These are phyloP conservation scores for Blastomyces emzantsi DNA, from an alignment of 2,329 filamentous ascomycete genomes.

Conservation along the genomic window DNA sequence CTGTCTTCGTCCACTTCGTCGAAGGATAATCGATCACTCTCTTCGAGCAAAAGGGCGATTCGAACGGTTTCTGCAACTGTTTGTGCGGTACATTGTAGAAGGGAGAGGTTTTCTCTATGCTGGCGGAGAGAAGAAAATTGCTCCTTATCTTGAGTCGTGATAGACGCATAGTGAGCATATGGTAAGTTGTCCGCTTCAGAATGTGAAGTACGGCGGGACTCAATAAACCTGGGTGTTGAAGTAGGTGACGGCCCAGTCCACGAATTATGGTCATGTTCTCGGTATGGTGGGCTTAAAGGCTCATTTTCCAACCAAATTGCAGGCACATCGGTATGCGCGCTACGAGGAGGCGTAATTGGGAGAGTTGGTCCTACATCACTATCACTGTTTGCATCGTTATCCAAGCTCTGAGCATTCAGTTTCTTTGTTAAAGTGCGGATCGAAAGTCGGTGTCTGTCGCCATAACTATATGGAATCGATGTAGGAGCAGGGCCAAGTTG, in stretches of 20 bases:
- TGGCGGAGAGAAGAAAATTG: conserved; percentile 22
- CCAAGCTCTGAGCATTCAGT: conserved; percentile 33
- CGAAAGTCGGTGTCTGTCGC: conserved; percentile 30
- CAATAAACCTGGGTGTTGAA: conserved; percentile 9
- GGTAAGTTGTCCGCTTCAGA: neutral
- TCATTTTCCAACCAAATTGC: conserved; percentile 11
- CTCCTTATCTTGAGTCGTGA: conserved; percentile 16
- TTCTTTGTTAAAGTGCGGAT: conserved; percentile 34
- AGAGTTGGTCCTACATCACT: conserved; percentile 17
- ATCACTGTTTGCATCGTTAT: conserved; percentile 20
- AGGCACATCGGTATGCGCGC: conserved; percentile 17
- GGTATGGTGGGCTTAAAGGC: neutral
- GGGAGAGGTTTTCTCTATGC: conserved; percentile 34
- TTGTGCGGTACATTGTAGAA: conserved; percentile 31
- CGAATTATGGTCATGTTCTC: neutral
- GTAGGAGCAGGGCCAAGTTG: conserved; percentile 33
- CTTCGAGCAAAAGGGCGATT: conserved; percentile 27
- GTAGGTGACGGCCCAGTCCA: conserved; percentile 1
- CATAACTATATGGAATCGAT: conserved; percentile 37
- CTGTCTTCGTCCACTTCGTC: conserved; percentile 13
- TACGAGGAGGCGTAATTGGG: conserved; percentile 18
- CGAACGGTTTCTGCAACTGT: conserved; percentile 30
- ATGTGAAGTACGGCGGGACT: conserved; percentile 2
- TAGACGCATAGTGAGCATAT: neutral
- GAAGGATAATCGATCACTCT: conserved; percentile 12